These are phyloP conservation scores for Tolypocladium tropicale DNA, from an alignment of 2,329 filamentous ascomycete species.

Conservation along the genomic window DNA sequence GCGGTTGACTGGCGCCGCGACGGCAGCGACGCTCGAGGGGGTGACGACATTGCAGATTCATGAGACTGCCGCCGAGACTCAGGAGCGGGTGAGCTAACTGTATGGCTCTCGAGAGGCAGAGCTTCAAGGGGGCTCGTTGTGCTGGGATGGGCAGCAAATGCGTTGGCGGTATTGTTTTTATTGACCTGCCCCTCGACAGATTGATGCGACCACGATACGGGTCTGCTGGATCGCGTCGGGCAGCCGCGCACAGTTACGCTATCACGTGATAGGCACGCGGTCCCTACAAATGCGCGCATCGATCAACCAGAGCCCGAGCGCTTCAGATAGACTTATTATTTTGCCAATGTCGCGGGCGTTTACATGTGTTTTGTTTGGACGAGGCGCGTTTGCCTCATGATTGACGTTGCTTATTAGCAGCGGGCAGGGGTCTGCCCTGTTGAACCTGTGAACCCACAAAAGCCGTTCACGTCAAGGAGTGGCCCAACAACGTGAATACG, in stretches of 20 bases:
- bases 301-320: background rate
- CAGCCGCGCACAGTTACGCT: background rate
- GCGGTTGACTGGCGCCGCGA: slow-evolving; percentile 21
- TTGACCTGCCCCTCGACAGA: background rate
- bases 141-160: background rate
- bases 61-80: background rate
- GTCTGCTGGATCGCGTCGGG: background rate
- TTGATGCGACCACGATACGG: background rate
- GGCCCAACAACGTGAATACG: background rate
- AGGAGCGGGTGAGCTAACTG: background rate
- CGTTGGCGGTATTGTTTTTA: background rate
- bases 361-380: background rate
- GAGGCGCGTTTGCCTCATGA: background rate
- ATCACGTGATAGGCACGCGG: background rate
- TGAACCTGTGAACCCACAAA: background rate
- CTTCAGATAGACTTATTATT: background rate
- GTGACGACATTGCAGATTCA: slow-evolving; percentile 1
- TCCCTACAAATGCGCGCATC: background rate
- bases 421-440: background rate
- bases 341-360: background rate
- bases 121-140: background rate
- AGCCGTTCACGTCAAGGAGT: background rate
- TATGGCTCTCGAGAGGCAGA: background rate
- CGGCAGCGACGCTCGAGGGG: slow-evolving; percentile 10
- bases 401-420: background rate